A percentile compares a stretch with the other conserved stretches of the same genome.
These are phyloP conservation scores for Sugiyamaella novakii DNA, from an alignment of 1,139 yeast species.

Conservation along the genomic window DNA sequence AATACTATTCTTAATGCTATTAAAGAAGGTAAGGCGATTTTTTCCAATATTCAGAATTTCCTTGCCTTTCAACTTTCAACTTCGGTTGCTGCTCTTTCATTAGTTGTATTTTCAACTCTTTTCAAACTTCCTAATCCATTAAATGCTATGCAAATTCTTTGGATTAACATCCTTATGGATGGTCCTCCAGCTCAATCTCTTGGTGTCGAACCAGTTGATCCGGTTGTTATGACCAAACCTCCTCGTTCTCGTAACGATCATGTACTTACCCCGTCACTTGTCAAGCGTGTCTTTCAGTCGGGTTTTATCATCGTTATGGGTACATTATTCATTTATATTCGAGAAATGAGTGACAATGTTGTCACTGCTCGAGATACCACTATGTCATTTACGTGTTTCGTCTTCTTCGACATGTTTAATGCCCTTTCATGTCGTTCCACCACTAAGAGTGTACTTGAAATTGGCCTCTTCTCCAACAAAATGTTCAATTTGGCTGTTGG, in stretches of 20 bases:
- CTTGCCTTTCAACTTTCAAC: slow-evolving; percentile 94
- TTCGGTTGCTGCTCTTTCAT: slow-evolving; percentile 88
- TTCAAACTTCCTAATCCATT: slow-evolving; percentile 92
- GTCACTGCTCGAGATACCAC: slow-evolving; percentile 94
- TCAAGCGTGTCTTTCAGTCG: slow-evolving; percentile 72
- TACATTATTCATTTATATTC: slow-evolving; percentile 78
- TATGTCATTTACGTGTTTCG: slow-evolving; percentile 98
- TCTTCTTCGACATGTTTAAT: slow-evolving; percentile 91
- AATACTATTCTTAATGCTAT: slow-evolving; percentile 89
- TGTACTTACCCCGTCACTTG: slow-evolving; percentile 68
- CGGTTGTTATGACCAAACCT: slow-evolving; percentile 90
- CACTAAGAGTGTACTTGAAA: slow-evolving; percentile 74
- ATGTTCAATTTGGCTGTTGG: slow-evolving; percentile 94
- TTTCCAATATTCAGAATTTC: slow-evolving; percentile 90
- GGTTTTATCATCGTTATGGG: slow-evolving; percentile 73
- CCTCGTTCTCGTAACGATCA: slow-evolving; percentile 86
- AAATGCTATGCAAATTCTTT: slow-evolving; percentile 96
- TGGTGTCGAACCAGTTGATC: slow-evolving; percentile 97
- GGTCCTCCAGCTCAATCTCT: slow-evolving; percentile 99
- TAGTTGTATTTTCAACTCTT: slow-evolving; percentile 83
- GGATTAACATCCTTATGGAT: slow-evolving; percentile 98
- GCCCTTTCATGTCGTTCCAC: slow-evolving; percentile 90
- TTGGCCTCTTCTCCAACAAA: slow-evolving; percentile 72
- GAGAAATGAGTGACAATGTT: slow-evolving; percentile 78
- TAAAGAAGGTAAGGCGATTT: slow-evolving; percentile 96